Evolutionary conservation across 83 land plant species (phyloP).

Genomic region (Thuja plicata): DNA sequence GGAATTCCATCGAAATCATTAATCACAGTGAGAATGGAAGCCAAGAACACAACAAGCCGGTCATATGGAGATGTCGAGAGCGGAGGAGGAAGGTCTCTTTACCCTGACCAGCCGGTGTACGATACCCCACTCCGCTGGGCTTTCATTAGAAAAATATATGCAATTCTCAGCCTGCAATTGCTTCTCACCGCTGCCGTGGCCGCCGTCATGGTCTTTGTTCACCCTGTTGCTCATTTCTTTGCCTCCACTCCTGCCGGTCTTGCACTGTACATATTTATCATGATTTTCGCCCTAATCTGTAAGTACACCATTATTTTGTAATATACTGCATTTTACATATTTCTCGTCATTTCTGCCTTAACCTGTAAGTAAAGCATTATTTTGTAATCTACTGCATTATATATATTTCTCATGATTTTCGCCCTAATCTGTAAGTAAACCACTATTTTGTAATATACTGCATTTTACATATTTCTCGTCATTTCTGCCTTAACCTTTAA

Average conservation of each 20-base stretch:
- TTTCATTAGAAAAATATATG: constrained; percentile 62
- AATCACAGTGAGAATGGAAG: background rate
- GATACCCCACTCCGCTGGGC: constrained; percentile 46
- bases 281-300: background rate
- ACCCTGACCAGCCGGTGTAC: background rate
- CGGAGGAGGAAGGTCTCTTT: background rate
- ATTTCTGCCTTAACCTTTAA: background rate
- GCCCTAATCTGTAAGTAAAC: background rate
- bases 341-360: too few relatives aligned
- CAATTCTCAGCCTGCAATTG: constrained; percentile 43
- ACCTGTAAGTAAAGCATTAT: background rate
- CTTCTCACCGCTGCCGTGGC: constrained; percentile 49
- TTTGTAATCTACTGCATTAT: background rate
- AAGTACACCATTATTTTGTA: background rate
- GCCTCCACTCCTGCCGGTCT: constrained; percentile 34
- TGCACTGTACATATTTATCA: background rate
- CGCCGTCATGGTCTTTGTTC: constrained; percentile 43
- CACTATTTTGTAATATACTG: background rate
- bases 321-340: background rate
- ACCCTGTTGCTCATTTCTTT: constrained; percentile 44
- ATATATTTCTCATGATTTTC: too few relatives aligned
- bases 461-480: background rate
- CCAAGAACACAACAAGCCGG: background rate
- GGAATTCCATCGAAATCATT: too few relatives aligned
- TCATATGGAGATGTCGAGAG: background rate